Conservation (phyloP, 306 rosid genomes). For the Medicago truncatula region MtrunA17r5.0-ANR NC_053046.1:16026001-16026500, state of each 20-base stretch:
- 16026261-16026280: slow-evolving; percentile 24
- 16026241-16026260: slow-evolving; percentile 39
- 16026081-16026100: slow-evolving; percentile 51
- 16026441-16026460: slow-evolving; percentile 18
- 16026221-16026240: slow-evolving; percentile 51
- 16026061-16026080: slow-evolving; percentile 65
- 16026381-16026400: background rate
- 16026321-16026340: background rate
- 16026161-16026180: slow-evolving; percentile 46
- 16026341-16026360: slow-evolving; percentile 36
- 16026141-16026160: slow-evolving; percentile 47
- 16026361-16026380: slow-evolving; percentile 32
- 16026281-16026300: slow-evolving; percentile 34
- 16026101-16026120: slow-evolving; percentile 33
- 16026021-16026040: slow-evolving; percentile 34
- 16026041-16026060: slow-evolving; percentile 31
- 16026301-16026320: slow-evolving; percentile 29
- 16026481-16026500: background rate
- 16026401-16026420: slow-evolving; percentile 1
- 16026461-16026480: background rate
- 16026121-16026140: slow-evolving; percentile 57
- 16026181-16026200: slow-evolving; percentile 41
- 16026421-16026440: background rate
- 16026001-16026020: slow-evolving; percentile 21
- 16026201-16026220: slow-evolving; percentile 48